A percentile compares a stretch with the other conserved stretches of the same genome.
These are phyloP conservation scores for Neopestalotiopsis sp. DNA, from an alignment of 2,329 filamentous ascomycete genomes.

Conservation along the genomic window DNA sequence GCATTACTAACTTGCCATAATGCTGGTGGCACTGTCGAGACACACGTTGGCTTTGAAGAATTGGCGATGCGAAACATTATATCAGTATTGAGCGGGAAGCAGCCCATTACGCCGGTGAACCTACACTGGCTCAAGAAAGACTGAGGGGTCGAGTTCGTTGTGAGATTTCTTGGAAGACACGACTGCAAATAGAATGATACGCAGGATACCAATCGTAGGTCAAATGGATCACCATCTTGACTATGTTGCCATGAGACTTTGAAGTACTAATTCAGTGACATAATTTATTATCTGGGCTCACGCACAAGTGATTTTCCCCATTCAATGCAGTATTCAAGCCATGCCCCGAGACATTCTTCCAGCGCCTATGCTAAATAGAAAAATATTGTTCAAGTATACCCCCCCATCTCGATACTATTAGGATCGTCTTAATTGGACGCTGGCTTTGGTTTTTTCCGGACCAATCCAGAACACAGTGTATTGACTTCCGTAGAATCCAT, in stretches of 20 bases:
- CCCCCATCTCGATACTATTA: not conserved
- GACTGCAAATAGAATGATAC: too few relatives aligned
- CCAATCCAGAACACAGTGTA: conserved; percentile 41
- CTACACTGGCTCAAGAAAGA: conserved; percentile 44
- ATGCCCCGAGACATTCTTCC: not conserved
- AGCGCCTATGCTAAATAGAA: not conserved
- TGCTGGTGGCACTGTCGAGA: conserved; percentile 69
- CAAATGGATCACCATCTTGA: too few relatives aligned
- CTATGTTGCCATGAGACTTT: not conserved
- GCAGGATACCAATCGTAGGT: too few relatives aligned
- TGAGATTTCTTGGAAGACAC: not conserved
- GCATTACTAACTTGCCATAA: conserved; percentile 71
- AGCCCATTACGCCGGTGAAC: conserved; percentile 67
- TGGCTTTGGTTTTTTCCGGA: conserved; percentile 57
- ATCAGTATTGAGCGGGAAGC: conserved; percentile 56
- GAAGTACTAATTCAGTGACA: not conserved
- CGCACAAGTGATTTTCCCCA: not conserved
- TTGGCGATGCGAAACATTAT: conserved; percentile 71
- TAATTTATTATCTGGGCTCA: not conserved
- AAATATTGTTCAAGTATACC: not conserved
- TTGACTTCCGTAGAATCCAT: conserved; percentile 30
- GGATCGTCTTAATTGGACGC: conserved; percentile 16
- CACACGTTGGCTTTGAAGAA: conserved; percentile 69
- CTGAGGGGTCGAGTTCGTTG: not conserved
- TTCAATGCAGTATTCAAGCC: not conserved